Base-by-base conservation (phyloP, 495 filamentous ascomycete genomes). In the Tuber calosporum region DNA sequence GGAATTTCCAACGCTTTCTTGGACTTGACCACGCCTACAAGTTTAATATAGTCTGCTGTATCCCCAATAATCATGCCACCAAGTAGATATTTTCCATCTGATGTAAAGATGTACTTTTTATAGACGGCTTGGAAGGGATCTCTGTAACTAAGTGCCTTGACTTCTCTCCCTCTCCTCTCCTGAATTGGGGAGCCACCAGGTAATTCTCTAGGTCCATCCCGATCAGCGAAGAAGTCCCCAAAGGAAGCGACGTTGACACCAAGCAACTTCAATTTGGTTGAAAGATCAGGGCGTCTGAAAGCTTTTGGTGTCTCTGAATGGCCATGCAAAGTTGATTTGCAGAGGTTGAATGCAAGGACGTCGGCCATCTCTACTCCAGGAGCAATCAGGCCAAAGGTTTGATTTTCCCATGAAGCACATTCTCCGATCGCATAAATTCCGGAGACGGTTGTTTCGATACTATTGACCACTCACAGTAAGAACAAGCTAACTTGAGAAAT, bases 11-110 rank as follows among this genome's bases (percentile, higher is more conserved):
- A 85, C 78, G 86, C 84, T 81, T 96, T 97, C 78, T 94, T 91
- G 73, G 86, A 88, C 84, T 95, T 98, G 41, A 96, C 94, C 86
- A 97, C 90, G n/a, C 93, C 91, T 9, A 97, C 94, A 58, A 98
- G 84, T 80, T 96, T 97, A 83, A 97, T 87, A 81, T 97, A 98
- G 82, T 98, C 94, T 74, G 87, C 90, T 0, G 93, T 97, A 82
- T 98, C 94, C 45, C 94, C 94, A 73, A 98, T 97, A 91, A 98
- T 97, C 94, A 98, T 98, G 4, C 94, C 94, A 26, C 94, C 94
- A 9, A 98, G 88, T 3, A 98, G 84, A 82, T 93, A 95, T 81
- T 97, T 96, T 36, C 94, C 94, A 81, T 98, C 94, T 81, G 90
- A 82, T 2, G 94, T 96, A 78, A 97, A 97, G 9, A 98, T 83